Evolutionary conservation across 202 grass and related monocot genomes (phyloP), one percentile per base, ranked within the genome.

Genomic region (Cymbopogon flexuosus): DNA sequence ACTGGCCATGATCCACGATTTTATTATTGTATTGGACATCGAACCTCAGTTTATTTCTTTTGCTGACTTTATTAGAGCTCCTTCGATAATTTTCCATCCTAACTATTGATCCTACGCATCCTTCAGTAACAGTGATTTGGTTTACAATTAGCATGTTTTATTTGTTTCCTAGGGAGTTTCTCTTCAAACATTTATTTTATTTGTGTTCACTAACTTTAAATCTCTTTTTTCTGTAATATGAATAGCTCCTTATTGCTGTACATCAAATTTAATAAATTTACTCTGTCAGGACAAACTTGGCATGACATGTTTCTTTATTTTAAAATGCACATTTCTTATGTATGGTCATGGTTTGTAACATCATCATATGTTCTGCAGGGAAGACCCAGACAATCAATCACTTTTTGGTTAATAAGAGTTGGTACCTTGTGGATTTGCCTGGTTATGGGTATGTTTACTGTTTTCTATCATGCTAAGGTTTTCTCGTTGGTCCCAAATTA

Each of bases 321-420:
- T 67, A 4, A 47, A 80, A 19, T 36, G 10, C 46, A 11, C 0
- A 45, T 8, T 33, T 16, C 33, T 23, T 68, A 39, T 78, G 35
- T 33, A 52, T 23, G 2, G 6, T 77, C 27, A 63, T 51, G 39
- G 19, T 18, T 62, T 72, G 39, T 80, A 15, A 83, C 29, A 34
- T 13, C 52, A 39, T 35, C 61, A 12, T 69, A 71, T 68, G 12
- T 93, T 88, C 22, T 74, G 42, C 88, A 99, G 92, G 88, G 33
- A 99, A 95, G 90, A 95, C 90, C 43, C 96, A 94, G 67, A 87
- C 91, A 40, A 95, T 99, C 84, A 99, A 99, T 86, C 92, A 95
- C 69, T 95, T 95, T 77, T 78, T 99, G 87, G 81, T 99, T 77
- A 95, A 95, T 83, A 99, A 93, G 62, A 93, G 90, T 75, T 99